Conservation (phyloP, 306 rosid species). For the Inga laurina region DNA sequence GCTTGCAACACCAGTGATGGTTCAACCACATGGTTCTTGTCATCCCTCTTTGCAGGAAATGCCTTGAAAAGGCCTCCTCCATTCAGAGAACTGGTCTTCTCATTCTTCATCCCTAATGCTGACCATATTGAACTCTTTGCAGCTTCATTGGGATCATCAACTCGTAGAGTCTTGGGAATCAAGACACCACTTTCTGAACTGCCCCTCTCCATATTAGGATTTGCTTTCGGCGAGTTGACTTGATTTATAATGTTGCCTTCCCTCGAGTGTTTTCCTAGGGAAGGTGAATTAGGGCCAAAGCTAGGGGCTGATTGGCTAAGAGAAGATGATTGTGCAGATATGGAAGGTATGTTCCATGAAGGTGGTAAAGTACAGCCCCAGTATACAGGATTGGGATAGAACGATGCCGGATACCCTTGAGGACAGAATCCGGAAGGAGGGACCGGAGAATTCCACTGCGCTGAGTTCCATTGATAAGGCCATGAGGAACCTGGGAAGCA, state of each 20-base stretch:
- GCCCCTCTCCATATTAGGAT: constrained; percentile 36
- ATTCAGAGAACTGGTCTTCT: constrained; percentile 46
- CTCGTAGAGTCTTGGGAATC: constrained; percentile 71
- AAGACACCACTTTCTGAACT: constrained; percentile 44
- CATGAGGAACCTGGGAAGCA: constrained; percentile 53
- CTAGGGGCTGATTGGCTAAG: constrained; percentile 37
- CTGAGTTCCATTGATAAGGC: constrained; percentile 58
- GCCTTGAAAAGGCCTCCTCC: constrained; percentile 60
- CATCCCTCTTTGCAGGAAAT: constrained; percentile 58
- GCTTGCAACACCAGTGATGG: constrained; percentile 66
- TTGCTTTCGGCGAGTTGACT: constrained; percentile 42
- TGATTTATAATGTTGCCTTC: constrained; percentile 55
- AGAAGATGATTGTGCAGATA: constrained; percentile 45
- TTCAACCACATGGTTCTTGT: constrained; percentile 41
- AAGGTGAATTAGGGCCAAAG: constrained; percentile 41
- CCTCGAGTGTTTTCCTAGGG: constrained; percentile 79
- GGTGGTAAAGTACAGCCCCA: constrained; percentile 63
- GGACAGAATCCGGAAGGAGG: constrained; percentile 59
- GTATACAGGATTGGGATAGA: constrained; percentile 57
- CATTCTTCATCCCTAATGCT: constrained; percentile 66
- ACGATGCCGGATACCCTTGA: constrained; percentile 67
- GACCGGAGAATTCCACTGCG: constrained; percentile 32
- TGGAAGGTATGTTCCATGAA: constrained; percentile 55
- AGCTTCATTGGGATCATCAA: constrained; percentile 75
- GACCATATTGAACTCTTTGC: constrained; percentile 74